A percentile compares a stretch with the other conserved stretches of the same genome.
Evolutionary conservation across 1,284 basidiomycete genomes (phyloP).

Genomic region (Cryptococcus sp.): DNA sequence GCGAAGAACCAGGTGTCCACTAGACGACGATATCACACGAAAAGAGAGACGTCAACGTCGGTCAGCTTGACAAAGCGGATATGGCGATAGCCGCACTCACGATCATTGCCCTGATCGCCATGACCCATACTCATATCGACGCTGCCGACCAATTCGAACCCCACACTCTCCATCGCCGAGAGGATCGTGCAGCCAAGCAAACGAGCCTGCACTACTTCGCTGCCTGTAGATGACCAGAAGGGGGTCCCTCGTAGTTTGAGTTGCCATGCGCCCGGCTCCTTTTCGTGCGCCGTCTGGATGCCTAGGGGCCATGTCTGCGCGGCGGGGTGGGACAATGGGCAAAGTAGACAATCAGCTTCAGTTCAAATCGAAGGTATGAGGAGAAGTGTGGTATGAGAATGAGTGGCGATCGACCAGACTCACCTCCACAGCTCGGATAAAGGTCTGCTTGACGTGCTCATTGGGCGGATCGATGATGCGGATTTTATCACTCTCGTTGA

Average conservation of each 20-base stretch:
- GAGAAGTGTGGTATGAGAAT: background rate
- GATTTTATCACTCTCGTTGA: conserved; percentile 47
- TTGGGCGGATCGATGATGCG: conserved; percentile 47
- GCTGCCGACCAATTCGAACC: conserved; percentile 41
- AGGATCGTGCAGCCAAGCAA: conserved; percentile 33
- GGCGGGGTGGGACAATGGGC: background rate
- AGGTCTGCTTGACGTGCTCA: conserved; percentile 27
- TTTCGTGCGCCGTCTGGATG: conserved; percentile 38
- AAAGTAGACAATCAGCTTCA: no score
- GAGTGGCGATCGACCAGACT: conserved; percentile 10
- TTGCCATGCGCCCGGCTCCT: conserved; percentile 38
- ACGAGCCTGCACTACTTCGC: conserved; percentile 28
- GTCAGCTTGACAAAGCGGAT: background rate
- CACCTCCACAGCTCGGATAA: conserved; percentile 35
- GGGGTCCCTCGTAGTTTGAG: conserved; percentile 44
- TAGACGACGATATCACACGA: conserved; percentile 8
- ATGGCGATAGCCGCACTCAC: conserved; percentile 29
- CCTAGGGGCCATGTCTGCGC: conserved; percentile 36
- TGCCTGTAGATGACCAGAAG: conserved; percentile 25
- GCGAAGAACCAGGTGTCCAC: conserved; percentile 51
- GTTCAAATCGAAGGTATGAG: background rate
- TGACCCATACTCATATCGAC: conserved; percentile 37
- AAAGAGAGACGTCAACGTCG: background rate
- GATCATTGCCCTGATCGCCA: conserved; percentile 22
- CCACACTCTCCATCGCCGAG: conserved; percentile 36